Evolutionary conservation across 2,329 filamentous ascomycete genomes (phyloP).

Genomic region (Arthroderma uncinatum): DNA sequence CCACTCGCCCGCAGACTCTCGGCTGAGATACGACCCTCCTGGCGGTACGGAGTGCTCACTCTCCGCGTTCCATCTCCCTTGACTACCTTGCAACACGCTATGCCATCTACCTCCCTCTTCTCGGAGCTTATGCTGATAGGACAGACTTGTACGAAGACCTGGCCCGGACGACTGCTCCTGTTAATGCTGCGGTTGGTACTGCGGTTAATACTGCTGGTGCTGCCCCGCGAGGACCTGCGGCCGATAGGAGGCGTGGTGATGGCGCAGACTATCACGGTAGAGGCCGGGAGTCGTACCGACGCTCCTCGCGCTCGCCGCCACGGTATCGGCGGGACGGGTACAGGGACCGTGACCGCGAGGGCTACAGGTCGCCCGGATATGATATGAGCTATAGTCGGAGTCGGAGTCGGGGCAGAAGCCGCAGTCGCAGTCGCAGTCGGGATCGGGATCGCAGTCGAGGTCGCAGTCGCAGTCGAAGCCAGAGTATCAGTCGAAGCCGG

Average conservation of each 20-base stretch:
- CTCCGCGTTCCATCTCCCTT: slow-evolving; percentile 19
- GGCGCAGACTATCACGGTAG: slow-evolving; percentile 22
- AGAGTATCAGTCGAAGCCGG: slow-evolving; percentile 23
- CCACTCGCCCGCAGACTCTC: slow-evolving; percentile 27
- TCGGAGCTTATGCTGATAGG: not conserved
- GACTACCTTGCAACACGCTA: too few species aligned
- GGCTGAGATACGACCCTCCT: slow-evolving; percentile 25
- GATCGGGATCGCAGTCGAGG: slow-evolving; percentile 26
- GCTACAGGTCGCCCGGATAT: slow-evolving; percentile 34
- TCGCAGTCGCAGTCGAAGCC: slow-evolving; percentile 25
- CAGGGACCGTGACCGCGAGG: slow-evolving; percentile 38
- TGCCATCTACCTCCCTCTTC: not conserved
- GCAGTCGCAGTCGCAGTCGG: slow-evolving; percentile 25
- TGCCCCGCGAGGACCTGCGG: slow-evolving; percentile 27
- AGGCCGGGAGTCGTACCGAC: slow-evolving; percentile 28
- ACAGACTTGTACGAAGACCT: slow-evolving; percentile 12
- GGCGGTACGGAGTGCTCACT: slow-evolving; percentile 21
- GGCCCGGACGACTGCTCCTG: slow-evolving; percentile 11
- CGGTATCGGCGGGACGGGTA: slow-evolving; percentile 30
- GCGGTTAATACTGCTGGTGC: slow-evolving; percentile 30
- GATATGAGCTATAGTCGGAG: slow-evolving; percentile 23
- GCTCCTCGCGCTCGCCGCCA: slow-evolving; percentile 27
- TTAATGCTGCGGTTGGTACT: slow-evolving; percentile 12
- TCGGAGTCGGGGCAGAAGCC: slow-evolving; percentile 25
- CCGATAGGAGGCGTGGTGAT: slow-evolving; percentile 23